Conservation (phyloP, 2,329 filamentous ascomycete genomes). For the Chaetomiaceae sp. region DNA sequence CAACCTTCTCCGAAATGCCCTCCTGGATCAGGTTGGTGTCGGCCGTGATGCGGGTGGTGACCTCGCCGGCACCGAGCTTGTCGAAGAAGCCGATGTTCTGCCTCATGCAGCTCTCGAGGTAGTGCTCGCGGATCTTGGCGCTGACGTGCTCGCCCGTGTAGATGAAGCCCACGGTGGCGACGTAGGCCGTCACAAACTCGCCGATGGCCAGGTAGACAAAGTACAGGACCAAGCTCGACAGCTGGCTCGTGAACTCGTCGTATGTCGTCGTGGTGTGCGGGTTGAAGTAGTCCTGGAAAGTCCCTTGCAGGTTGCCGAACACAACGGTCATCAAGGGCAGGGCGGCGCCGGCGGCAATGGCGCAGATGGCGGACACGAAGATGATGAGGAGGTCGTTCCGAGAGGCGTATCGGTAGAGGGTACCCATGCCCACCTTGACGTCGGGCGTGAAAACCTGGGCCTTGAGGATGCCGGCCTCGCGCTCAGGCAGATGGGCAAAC, state of each 20-base stretch:
- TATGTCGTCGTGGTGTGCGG: slow-evolving; percentile 38
- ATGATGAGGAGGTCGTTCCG: slow-evolving; percentile 60
- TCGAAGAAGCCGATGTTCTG: slow-evolving; percentile 94
- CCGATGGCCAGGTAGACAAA: slow-evolving; percentile 80
- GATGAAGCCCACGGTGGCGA: slow-evolving; percentile 83
- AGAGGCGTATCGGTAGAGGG: slow-evolving; percentile 65
- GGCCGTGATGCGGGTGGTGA: slow-evolving; percentile 88
- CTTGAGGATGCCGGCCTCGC: slow-evolving; percentile 60
- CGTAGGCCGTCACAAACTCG: slow-evolving; percentile 71
- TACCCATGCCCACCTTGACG: slow-evolving; percentile 57
- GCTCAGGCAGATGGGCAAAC: slow-evolving; percentile 21
- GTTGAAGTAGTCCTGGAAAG: slow-evolving; percentile 60
- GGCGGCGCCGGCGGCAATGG: slow-evolving; percentile 67
- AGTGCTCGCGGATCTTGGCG: slow-evolving; percentile 72
- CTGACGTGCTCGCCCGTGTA: slow-evolving; percentile 77
- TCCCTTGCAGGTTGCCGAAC: slow-evolving; percentile 69
- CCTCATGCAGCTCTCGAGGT: slow-evolving; percentile 74
- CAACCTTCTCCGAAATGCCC: slow-evolving; percentile 85
- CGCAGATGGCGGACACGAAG: slow-evolving; percentile 51
- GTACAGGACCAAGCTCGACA: slow-evolving; percentile 65
- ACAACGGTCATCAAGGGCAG: slow-evolving; percentile 76
- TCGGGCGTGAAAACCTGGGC: slow-evolving; percentile 61
- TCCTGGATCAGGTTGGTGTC: slow-evolving; percentile 93
- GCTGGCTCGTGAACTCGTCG: slow-evolving; percentile 51
- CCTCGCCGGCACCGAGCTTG: slow-evolving; percentile 84